A percentile compares a stretch with the other conserved stretches of the same genome.
Conservation (phyloP, 768 basidiomycete genomes). For the Tricholoma saponaceum region DNA sequence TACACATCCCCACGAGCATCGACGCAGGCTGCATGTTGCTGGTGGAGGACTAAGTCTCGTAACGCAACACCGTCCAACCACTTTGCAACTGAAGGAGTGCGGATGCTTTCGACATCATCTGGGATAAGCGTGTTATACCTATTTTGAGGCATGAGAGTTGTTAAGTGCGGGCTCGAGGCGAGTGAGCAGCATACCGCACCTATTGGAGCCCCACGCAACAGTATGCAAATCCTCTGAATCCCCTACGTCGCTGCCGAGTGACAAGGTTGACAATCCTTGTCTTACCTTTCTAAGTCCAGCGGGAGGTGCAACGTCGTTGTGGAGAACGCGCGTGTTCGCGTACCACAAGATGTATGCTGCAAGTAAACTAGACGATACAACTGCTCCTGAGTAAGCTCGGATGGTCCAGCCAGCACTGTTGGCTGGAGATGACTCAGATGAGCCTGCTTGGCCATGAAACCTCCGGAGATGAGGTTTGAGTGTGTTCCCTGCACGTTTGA, state of each 20-base stretch:
- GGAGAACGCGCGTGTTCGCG: constrained; percentile 23
- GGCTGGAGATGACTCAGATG: constrained; percentile 16
- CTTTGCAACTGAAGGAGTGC: constrained; percentile 43
- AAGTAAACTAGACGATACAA: constrained; percentile 26
- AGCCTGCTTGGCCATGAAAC: constrained; percentile 22
- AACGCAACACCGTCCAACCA: constrained; percentile 70
- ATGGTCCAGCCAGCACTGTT: constrained; percentile 13
- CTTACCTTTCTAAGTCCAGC: constrained; percentile 9
- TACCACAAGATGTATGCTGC: constrained; percentile 38
- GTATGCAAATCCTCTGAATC: constrained; percentile 36
- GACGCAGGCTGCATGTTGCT: constrained; percentile 67
- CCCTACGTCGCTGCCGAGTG: constrained; percentile 11
- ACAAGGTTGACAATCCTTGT: constrained; percentile 4
- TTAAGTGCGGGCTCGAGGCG: constrained; percentile 1
- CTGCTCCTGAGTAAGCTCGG: constrained; percentile 12
- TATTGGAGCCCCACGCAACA: constrained; percentile 75
- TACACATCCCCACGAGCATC: constrained; percentile 79
- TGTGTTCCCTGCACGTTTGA: constrained; percentile 22
- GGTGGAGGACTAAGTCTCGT: constrained; percentile 67
- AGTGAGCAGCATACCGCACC: constrained; percentile 32
- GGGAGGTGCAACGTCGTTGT: constrained; percentile 24
- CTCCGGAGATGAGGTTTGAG: constrained; percentile 20
- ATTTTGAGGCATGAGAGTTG: not conserved
- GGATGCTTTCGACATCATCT: constrained; percentile 36
- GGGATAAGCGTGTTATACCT: constrained; percentile 48